Evolutionary conservation across 805 yeast species (phyloP).

Genomic region (Komagataella ulmi): DNA sequence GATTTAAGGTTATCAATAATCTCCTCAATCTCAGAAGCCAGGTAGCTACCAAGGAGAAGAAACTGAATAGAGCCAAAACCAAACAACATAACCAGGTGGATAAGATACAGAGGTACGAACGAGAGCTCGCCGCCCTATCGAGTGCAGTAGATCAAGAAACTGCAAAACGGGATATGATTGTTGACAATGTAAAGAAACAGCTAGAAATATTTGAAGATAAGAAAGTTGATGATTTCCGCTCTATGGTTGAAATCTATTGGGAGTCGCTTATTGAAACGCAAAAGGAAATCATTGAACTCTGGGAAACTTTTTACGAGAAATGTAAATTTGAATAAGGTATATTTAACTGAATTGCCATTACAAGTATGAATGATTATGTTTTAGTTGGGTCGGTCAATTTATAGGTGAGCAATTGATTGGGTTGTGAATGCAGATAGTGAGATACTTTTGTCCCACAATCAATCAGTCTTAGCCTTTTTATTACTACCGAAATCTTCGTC

Average conservation of each 20-base stretch:
- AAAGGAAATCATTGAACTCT: conserved; percentile 78
- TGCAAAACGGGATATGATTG: conserved; percentile 47
- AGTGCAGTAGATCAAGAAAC: conserved; percentile 39
- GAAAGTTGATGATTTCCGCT: conserved; percentile 72
- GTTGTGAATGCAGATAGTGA: not conserved
- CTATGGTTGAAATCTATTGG: conserved; percentile 78
- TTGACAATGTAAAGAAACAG: conserved; percentile 55
- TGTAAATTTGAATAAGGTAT: conserved; percentile 14
- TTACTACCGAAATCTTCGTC: conserved; percentile 20
- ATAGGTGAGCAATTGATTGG: not conserved
- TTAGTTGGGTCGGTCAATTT: not conserved
- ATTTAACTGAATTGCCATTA: not conserved
- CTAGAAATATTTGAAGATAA: conserved; percentile 58
- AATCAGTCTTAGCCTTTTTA: conserved; percentile 6
- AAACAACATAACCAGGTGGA: conserved; percentile 44
- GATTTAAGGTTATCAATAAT: conserved; percentile 42
- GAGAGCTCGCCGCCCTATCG: conserved; percentile 46
- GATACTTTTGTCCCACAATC: not conserved
- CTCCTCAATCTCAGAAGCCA: conserved; percentile 29
- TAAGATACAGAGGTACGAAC: conserved; percentile 39
- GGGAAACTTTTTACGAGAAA: conserved; percentile 75
- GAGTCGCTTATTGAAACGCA: conserved; percentile 89
- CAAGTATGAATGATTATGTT: not conserved
- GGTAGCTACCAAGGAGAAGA: conserved; percentile 30
- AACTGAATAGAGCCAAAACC: conserved; percentile 26